Percentiles rank a stretch among this genome's conserved stretches.
phyloP scores from a whole-genome alignment of 2,329 filamentous ascomycete species.

The Penicillium oxalicum region DNA sequence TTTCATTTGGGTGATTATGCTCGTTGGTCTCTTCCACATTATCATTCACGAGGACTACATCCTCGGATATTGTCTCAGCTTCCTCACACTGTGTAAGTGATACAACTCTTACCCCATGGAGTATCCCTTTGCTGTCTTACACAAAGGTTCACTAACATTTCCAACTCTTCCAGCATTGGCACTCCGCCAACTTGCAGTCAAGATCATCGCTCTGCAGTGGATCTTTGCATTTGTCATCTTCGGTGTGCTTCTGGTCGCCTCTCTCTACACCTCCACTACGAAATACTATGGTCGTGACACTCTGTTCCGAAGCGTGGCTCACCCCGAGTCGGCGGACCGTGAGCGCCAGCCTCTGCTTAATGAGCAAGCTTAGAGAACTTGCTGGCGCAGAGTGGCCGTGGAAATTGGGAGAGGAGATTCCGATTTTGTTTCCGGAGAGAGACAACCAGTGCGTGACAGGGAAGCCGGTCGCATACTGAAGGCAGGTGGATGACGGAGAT shows the following conservation, averaged over 20 bases:
- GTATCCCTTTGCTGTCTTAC: background rate
- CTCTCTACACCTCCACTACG: slow-evolving; percentile 43
- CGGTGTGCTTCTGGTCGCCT: slow-evolving; percentile 64
- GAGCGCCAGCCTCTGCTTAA: slow-evolving; percentile 51
- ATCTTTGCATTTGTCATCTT: slow-evolving; percentile 87
- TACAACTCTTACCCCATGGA: background rate
- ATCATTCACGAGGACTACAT: slow-evolving; percentile 66
- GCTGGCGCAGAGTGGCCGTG: no score
- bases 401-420: no score
- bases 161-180: slow-evolving; percentile 52
- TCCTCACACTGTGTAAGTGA: slow-evolving; percentile 62
- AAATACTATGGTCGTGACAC: slow-evolving; percentile 33
- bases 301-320: slow-evolving; percentile 28
- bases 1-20: slow-evolving; percentile 78
- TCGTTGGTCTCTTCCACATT: slow-evolving; percentile 72
- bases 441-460: no score
- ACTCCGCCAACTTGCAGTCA: slow-evolving; percentile 66
- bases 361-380: slow-evolving; percentile 20
- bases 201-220: slow-evolving; percentile 78
- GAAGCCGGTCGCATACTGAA: no score
- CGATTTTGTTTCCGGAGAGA: no score
- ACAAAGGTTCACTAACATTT: background rate
- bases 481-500: no score
- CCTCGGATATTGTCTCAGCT: slow-evolving; percentile 71
- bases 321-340: slow-evolving; percentile 42